These are phyloP conservation scores for Simplicillium aogashimaense DNA, from an alignment of 2,329 filamentous ascomycete species.

Conservation along the genomic window DNA sequence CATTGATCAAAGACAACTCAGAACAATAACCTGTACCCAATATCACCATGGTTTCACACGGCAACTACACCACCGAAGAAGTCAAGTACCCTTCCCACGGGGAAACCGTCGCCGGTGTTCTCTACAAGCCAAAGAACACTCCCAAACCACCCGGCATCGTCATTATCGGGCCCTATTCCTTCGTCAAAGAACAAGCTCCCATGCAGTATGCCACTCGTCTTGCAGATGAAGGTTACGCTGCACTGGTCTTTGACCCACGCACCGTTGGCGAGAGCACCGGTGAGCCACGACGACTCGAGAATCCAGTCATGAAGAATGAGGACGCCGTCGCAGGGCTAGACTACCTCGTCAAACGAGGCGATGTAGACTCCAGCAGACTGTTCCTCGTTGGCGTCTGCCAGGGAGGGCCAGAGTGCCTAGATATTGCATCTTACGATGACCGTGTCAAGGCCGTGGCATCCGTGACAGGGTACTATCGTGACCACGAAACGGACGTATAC, in stretches of 20 bases:
- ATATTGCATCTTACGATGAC: constrained; percentile 17
- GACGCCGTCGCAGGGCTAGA: constrained; percentile 16
- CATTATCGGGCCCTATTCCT: constrained; percentile 18
- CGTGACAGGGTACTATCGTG: constrained; percentile 15
- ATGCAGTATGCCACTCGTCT: constrained; percentile 18
- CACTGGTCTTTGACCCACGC: constrained; percentile 19
- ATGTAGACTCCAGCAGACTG: constrained; percentile 13
- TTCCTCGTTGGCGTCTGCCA: constrained; percentile 19
- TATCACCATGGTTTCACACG: constrained; percentile 14
- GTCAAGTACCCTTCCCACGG: constrained; percentile 16
- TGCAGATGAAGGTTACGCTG: constrained; percentile 19
- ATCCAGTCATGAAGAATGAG: constrained; percentile 19
- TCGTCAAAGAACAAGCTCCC: constrained; percentile 19
- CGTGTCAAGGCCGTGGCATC: constrained; percentile 13
- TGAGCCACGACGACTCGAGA: constrained; percentile 16
- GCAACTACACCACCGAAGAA: constrained; percentile 16
- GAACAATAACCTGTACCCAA: no score
- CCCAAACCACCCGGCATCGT: constrained; percentile 14
- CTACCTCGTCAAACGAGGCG: constrained; percentile 15
- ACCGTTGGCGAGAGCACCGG: constrained; percentile 19
- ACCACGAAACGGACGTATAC: constrained; percentile 18
- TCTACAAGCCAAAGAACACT: constrained; percentile 12
- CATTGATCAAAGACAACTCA: no score
- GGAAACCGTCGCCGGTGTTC: constrained; percentile 11
- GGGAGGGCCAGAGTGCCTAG: constrained; percentile 17